phyloP scores from a whole-genome alignment of 352 stramenopile genomes.

The Phytopythium delawarense region DNA sequence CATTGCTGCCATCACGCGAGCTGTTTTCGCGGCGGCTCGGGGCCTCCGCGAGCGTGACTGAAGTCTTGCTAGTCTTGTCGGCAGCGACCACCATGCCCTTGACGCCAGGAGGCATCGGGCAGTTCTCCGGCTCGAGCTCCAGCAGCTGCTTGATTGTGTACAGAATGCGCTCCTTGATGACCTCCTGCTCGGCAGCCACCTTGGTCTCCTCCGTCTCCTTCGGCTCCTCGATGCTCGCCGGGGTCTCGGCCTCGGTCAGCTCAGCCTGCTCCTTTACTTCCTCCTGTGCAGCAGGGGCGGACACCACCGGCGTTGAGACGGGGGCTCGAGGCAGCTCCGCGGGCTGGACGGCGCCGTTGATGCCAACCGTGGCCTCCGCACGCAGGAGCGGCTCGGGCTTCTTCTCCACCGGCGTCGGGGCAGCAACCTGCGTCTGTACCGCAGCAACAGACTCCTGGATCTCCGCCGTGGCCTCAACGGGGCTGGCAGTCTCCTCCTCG shows the following conservation, averaged over 20 bases:
- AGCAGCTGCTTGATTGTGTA: conserved; percentile 78
- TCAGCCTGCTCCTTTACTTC: conserved; percentile 25
- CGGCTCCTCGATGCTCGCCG: not conserved
- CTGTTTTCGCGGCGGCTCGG: conserved; percentile 22
- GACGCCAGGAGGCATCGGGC: conserved; percentile 45
- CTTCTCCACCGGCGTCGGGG: not conserved
- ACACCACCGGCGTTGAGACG: not conserved
- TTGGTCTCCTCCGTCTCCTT: conserved; percentile 11
- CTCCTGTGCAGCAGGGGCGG: conserved; percentile 3
- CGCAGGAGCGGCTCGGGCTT: conserved; percentile 2
- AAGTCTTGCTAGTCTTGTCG: conserved; percentile 49
- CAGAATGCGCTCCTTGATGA: conserved; percentile 54
- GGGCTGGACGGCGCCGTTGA: conserved; percentile 8
- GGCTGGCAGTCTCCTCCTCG: not conserved
- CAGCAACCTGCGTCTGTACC: not conserved
- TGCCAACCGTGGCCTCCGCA: conserved; percentile 7
- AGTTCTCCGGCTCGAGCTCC: conserved; percentile 59
- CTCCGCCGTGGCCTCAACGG: conserved; percentile 14
- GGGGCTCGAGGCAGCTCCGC: conserved; percentile 1
- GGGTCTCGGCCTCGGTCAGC: conserved; percentile 15
- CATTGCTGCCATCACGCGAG: conserved; percentile 22
- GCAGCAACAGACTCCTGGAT: conserved; percentile 8
- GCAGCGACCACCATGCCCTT: conserved; percentile 41
- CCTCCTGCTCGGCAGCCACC: conserved; percentile 22
- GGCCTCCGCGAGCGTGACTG: conserved; percentile 13